A percentile compares a stretch with the other conserved stretches of the same genome.
Evolutionary conservation across 2,329 filamentous ascomycete genomes (phyloP).

Genomic region (Pseudopithomyces chartarum): DNA sequence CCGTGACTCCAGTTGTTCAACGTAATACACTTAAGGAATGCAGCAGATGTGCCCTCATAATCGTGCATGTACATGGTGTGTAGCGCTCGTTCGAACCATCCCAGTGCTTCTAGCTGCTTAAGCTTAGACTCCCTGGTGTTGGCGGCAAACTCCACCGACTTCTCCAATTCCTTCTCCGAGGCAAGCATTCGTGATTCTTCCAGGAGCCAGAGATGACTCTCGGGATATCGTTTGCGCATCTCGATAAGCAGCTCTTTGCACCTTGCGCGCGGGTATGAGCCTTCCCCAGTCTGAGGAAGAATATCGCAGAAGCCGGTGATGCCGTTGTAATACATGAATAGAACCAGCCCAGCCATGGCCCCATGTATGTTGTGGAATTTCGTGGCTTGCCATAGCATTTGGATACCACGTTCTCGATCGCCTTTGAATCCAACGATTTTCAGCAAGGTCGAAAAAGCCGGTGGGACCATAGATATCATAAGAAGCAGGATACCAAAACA

Average conservation of each 20-base stretch:
- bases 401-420: slow-evolving; percentile 79
- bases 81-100: slow-evolving; percentile 82
- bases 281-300: slow-evolving; percentile 66
- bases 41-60: slow-evolving; percentile 73
- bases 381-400: slow-evolving; percentile 89
- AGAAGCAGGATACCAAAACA: slow-evolving; percentile 87
- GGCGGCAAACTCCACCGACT: slow-evolving; percentile 69
- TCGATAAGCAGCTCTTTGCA: slow-evolving; percentile 70
- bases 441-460: slow-evolving; percentile 83
- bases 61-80: slow-evolving; percentile 78
- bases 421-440: slow-evolving; percentile 90
- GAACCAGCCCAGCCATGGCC: slow-evolving; percentile 80
- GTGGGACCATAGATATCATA: slow-evolving; percentile 90
- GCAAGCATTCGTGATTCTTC: slow-evolving; percentile 83
- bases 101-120: slow-evolving; percentile 85
- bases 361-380: slow-evolving; percentile 88
- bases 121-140: slow-evolving; percentile 69
- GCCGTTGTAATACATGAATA: slow-evolving; percentile 87
- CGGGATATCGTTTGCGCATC: slow-evolving; percentile 79
- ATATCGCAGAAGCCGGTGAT: slow-evolving; percentile 89
- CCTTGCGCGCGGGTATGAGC: slow-evolving; percentile 69
- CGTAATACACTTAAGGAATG: slow-evolving; percentile 64
- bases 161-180: slow-evolving; percentile 67
- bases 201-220: slow-evolving; percentile 82
- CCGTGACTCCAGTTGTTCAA: slow-evolving; percentile 87